Evolutionary conservation across 2,329 filamentous ascomycete species (phyloP).

Genomic region (Cercospora brassicicola): DNA sequence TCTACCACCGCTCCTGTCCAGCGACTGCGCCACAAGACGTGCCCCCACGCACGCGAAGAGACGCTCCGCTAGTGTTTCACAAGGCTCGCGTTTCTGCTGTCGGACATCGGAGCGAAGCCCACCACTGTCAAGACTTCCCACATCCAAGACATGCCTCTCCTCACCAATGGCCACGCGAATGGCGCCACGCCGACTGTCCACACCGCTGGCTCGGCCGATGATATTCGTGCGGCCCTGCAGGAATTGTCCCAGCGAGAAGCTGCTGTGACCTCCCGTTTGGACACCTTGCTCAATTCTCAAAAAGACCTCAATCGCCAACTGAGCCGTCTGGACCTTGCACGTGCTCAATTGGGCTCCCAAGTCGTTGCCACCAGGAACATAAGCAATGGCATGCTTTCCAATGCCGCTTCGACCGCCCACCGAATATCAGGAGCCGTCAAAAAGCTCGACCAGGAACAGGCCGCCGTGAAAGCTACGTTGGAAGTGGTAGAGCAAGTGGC

Average conservation of each 20-base stretch:
- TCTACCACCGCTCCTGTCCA: background rate
- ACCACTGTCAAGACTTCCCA: background rate
- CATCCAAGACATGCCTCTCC: slow-evolving; percentile 8
- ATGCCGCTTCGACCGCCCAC: slow-evolving; percentile 79
- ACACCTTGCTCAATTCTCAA: slow-evolving; percentile 76
- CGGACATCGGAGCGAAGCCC: background rate
- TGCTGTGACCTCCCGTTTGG: slow-evolving; percentile 69
- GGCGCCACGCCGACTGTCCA: slow-evolving; percentile 52
- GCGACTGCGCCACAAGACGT: background rate
- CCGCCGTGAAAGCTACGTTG: slow-evolving; percentile 83
- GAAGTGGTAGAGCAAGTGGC: slow-evolving; percentile 93
- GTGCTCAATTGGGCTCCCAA: slow-evolving; percentile 84
- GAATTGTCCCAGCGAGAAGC: slow-evolving; percentile 75
- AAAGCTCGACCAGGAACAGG: slow-evolving; percentile 85
- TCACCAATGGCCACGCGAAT: slow-evolving; percentile 2
- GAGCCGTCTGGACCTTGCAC: slow-evolving; percentile 80
- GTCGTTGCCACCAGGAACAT: slow-evolving; percentile 79
- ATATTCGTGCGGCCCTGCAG: slow-evolving; percentile 75
- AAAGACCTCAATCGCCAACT: slow-evolving; percentile 84
- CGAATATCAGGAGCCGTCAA: slow-evolving; percentile 85
- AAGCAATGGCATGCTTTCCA: slow-evolving; percentile 85
- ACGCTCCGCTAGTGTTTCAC: background rate
- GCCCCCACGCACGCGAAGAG: background rate
- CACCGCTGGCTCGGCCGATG: slow-evolving; percentile 71
- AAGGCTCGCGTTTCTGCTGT: background rate